phyloP scores from a whole-genome alignment of 2,329 filamentous ascomycete genomes.

The Colletotrichum sp. region DNA sequence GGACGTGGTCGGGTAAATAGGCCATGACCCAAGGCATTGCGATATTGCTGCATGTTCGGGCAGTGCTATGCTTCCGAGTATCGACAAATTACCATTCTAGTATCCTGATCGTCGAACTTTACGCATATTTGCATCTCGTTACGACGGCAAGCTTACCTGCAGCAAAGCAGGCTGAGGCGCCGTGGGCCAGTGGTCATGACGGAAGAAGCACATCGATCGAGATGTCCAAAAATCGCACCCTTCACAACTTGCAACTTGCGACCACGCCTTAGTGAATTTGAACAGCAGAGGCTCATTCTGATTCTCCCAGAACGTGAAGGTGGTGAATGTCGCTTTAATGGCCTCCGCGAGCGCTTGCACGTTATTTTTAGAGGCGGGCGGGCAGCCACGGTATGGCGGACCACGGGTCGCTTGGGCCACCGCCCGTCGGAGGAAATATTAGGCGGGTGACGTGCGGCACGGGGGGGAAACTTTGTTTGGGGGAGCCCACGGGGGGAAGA shows the following conservation, averaged over 20 bases:
- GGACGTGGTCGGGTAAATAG: background rate
- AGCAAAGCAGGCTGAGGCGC: background rate
- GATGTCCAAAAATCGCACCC: background rate
- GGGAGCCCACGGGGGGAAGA: background rate
- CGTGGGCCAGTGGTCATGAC: background rate
- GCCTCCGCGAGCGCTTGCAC: background rate
- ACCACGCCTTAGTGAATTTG: fast-evolving
- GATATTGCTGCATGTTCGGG: background rate
- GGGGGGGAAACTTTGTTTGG: background rate
- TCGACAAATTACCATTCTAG: background rate
- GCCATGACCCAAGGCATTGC: background rate
- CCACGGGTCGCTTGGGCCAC: background rate
- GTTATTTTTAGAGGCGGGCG: background rate
- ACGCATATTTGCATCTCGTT: background rate
- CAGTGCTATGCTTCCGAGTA: background rate
- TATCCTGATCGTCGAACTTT: background rate
- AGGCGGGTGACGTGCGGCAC: background rate
- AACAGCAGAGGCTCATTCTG: background rate
- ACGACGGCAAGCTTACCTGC: background rate
- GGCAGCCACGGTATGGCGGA: background rate
- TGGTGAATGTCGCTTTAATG: background rate
- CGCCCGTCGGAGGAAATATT: background rate
- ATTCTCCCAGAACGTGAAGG: background rate
- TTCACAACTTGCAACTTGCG: background rate
- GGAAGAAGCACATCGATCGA: background rate